phyloP scores from a whole-genome alignment of 2,329 filamentous ascomycete genomes.

The Colletotrichum agaves region DNA sequence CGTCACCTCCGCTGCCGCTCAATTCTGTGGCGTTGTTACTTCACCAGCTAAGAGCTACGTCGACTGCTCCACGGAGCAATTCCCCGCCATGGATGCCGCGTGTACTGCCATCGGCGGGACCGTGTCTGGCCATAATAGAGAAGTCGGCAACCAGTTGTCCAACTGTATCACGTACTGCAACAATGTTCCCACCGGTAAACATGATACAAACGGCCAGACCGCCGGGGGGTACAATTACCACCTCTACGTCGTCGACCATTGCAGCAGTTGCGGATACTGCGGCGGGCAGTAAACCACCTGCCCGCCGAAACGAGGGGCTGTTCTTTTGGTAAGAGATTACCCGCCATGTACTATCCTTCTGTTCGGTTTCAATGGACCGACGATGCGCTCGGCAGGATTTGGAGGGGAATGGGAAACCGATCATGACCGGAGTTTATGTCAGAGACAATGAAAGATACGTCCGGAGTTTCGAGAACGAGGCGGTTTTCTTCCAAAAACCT shows the following conservation, averaged over 20 bases:
- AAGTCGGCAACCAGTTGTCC: not conserved
- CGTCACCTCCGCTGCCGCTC: not conserved
- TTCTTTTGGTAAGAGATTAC: no score
- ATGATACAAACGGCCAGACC: slow-evolving; percentile 6
- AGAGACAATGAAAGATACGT: no score
- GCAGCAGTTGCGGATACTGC: slow-evolving; percentile 7
- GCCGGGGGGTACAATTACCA: not conserved
- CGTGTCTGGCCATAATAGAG: slow-evolving; percentile 10
- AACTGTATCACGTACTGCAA: slow-evolving; percentile 30
- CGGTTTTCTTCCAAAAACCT: no score
- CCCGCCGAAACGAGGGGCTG: no score
- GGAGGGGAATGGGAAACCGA: no score
- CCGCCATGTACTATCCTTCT: no score
- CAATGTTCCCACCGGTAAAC: slow-evolving; percentile 13
- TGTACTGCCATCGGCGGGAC: slow-evolving; percentile 20
- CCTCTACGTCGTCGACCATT: slow-evolving; percentile 4
- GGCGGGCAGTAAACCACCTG: not conserved
- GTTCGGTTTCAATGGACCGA: no score
- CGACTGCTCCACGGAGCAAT: slow-evolving; percentile 4
- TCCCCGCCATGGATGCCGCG: slow-evolving; percentile 7
- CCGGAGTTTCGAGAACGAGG: no score
- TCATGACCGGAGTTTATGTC: no score
- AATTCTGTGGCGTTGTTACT: slow-evolving; percentile 18
- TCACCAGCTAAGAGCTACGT: slow-evolving; percentile 1
- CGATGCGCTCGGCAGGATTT: no score